phyloP scores from a whole-genome alignment of 495 filamentous ascomycete genomes.

The Xylaria venustula region DNA sequence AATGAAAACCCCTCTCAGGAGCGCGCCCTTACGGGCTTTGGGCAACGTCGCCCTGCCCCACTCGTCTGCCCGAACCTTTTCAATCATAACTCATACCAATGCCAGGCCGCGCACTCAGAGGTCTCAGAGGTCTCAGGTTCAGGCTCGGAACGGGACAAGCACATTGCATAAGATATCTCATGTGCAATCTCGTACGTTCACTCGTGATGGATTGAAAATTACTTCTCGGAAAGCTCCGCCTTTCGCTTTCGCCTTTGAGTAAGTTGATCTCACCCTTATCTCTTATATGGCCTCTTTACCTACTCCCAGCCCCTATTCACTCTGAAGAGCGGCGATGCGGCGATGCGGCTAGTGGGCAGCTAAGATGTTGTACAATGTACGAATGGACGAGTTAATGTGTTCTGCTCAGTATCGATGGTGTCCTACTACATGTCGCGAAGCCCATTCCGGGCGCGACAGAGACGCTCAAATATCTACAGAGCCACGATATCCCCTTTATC shows the following conservation, averaged over 20 bases:
- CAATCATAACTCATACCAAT: background rate
- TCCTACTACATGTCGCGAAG: slow-evolving; percentile 79
- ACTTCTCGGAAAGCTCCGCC: slow-evolving; percentile 15
- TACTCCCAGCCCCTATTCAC: background rate
- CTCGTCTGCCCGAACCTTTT: background rate
- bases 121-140: background rate
- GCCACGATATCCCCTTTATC: slow-evolving; percentile 74
- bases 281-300: background rate
- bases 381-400: slow-evolving; percentile 7
- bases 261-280: slow-evolving; percentile 30
- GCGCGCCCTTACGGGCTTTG: slow-evolving; percentile 1
- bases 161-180: background rate
- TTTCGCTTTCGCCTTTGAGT: slow-evolving; percentile 88
- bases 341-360: background rate
- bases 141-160: background rate
- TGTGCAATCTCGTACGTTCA: slow-evolving; percentile 1
- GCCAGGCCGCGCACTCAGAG: too few species aligned
- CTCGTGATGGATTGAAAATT: background rate
- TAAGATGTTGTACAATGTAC: background rate
- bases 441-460: slow-evolving; percentile 79
- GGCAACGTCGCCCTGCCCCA: slow-evolving; percentile 17
- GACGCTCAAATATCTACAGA: slow-evolving; percentile 68
- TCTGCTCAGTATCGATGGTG: slow-evolving; percentile 79
- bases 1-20: slow-evolving; percentile 18
- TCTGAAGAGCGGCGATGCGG: background rate